Evolutionary conservation across 441 rosid species (phyloP).

Genomic region (Populus hybrid): DNA sequence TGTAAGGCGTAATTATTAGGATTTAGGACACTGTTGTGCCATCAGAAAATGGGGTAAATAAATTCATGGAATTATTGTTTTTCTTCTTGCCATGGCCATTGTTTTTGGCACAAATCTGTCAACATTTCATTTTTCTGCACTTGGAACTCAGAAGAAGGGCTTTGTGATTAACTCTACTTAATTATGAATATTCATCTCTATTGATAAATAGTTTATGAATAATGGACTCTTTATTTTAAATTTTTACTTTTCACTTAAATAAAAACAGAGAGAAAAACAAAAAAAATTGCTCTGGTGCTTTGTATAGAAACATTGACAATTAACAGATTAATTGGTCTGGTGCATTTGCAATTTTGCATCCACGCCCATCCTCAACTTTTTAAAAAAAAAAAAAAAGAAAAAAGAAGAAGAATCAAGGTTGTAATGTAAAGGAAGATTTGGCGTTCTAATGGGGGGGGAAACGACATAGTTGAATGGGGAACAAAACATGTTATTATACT

Average conservation of each 20-base stretch:
- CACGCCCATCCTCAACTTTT: not conserved
- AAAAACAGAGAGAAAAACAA: not conserved
- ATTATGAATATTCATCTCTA: not conserved
- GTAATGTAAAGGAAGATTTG: not conserved
- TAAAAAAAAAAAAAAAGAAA: too few species aligned
- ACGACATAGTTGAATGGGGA: not conserved
- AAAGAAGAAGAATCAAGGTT: not conserved
- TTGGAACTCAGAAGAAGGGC: not conserved
- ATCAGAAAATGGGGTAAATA: not conserved
- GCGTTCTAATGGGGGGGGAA: not conserved
- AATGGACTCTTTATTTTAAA: not conserved
- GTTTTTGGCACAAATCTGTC: not conserved
- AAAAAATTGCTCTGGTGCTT: not conserved
- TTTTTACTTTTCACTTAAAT: not conserved
- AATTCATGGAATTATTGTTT: not conserved
- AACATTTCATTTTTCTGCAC: not conserved
- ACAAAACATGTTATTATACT: not conserved
- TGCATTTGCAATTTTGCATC: not conserved
- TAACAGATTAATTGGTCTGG: not conserved
- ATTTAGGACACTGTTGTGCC: not conserved
- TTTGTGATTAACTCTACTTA: not conserved
- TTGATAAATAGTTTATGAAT: not conserved
- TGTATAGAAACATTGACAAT: not conserved
- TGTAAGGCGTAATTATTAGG: conserved; percentile 19
- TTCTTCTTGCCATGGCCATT: not conserved